Evolutionary conservation across 257 asterid species (phyloP).

Genomic region (Nicotiana paniculata): DNA sequence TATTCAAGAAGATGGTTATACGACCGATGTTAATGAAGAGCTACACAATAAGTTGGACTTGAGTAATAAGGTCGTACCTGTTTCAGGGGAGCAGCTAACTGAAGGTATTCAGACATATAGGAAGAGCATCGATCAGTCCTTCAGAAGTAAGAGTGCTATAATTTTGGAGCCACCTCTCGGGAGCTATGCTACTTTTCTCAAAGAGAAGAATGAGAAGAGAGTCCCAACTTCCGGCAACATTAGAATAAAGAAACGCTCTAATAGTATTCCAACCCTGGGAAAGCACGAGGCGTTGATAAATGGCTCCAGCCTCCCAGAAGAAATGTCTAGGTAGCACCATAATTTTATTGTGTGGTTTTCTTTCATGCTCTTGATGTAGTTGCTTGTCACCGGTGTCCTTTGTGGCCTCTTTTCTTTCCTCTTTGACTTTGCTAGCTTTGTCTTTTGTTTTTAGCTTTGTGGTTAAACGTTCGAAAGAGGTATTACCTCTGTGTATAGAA

Average conservation of each 20-base stretch:
- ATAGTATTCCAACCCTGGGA: constrained; percentile 44
- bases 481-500: neutral
- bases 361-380: neutral
- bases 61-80: constrained; percentile 11
- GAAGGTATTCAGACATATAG: constrained; percentile 23
- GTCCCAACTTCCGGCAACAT: neutral
- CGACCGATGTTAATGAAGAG: constrained; percentile 43
- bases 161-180: constrained; percentile 24
- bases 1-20: constrained; percentile 40
- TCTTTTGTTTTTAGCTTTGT: constrained; percentile 1
- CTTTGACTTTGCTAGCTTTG: neutral
- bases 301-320: constrained; percentile 25
- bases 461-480: neutral
- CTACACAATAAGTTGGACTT: constrained; percentile 10
- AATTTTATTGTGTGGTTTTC: neutral
- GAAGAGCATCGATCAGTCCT: constrained; percentile 26
- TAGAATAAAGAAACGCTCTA: constrained; percentile 46
- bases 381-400: neutral
- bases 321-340: constrained; percentile 9
- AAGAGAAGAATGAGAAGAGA: constrained; percentile 31
- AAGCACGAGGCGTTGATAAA: constrained; percentile 28
- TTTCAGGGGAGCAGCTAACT: constrained; percentile 17
- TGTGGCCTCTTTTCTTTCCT: neutral
- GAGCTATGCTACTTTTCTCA: constrained; percentile 16
- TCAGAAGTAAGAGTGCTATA: constrained; percentile 42